Base-by-base conservation (phyloP, 2,329 filamentous ascomycete genomes). In the Dothiorella sarmentorum region DNA sequence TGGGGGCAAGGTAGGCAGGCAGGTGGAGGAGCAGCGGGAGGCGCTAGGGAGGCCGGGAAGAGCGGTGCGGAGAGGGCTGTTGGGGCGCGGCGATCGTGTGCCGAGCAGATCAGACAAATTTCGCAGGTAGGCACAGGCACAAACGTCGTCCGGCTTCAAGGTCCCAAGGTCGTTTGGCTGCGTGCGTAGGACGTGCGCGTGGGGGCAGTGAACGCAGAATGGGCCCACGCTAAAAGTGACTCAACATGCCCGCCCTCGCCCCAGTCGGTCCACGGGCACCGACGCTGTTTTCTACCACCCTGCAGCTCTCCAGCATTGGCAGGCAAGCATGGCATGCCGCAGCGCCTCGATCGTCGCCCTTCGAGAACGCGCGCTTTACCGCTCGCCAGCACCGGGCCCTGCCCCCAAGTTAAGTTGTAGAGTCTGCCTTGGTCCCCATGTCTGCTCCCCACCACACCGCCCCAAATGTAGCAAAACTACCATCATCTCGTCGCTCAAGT, bases 381-480 rank as follows among this genome's bases (percentile, higher is more conserved):
- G 70, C 71, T 63, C 69, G 67, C 69, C 63, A 60, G 59, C 43
- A 58, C 38, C 60, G 51, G 45, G 56, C 17, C 44, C 42, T 45
- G 11, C 38, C 49, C 22, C 49, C 49, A 53, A 53, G 49, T 53
- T 29, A 37, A 55, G 40, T 27, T 31, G 59, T 61, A 61, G 58
- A 59, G 61, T 61, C 56, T 65, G 64, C 58, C 66, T 64, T 63
- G 61, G 67, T 63, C 64, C 62, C 42, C 55, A 45, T 47, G 40
- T 35, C 40, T 17, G 29, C 49, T 24, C 47, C 57, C 63, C 66
- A 55, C 61, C 63, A 67, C 69, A 70, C 71, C 67, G 70, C 69
- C 67, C 66, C 69, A 68, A 64, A 43, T 65, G 64, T 65, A 64
- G 64, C 61, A 66, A 64, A 61, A 60, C 64, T 61, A 56, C 52